Percentiles rank a stretch among this genome's conserved stretches.
These are phyloP conservation scores for Chloropicon primus DNA, from an alignment of 139 green algal species.

Conservation along the genomic window DNA sequence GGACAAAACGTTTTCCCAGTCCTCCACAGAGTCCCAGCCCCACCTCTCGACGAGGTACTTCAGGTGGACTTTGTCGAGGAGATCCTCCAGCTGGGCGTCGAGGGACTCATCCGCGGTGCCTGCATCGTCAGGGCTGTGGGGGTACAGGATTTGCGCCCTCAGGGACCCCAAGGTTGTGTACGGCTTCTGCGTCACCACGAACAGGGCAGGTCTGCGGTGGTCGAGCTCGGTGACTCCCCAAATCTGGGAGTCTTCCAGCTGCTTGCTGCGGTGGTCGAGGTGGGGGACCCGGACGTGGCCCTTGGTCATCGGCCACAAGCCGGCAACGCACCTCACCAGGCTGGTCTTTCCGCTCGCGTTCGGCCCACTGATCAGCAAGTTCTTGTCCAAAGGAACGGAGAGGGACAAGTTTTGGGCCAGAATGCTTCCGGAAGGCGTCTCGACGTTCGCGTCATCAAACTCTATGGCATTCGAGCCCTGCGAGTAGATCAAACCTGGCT, in stretches of 20 bases:
- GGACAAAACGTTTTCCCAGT: constrained; percentile 65
- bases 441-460: constrained; percentile 26
- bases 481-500: background rate
- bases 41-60: constrained; percentile 63
- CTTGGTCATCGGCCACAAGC: constrained; percentile 74
- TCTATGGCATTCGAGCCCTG: constrained; percentile 5
- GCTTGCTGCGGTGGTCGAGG: constrained; percentile 6
- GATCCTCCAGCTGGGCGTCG: constrained; percentile 31
- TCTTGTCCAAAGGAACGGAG: constrained; percentile 32
- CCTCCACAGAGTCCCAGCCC: constrained; percentile 30
- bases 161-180: constrained; percentile 70
- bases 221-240: background rate
- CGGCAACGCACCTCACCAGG: constrained; percentile 44
- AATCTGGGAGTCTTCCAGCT: background rate
- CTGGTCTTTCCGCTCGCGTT: constrained; percentile 80
- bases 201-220: constrained; percentile 26
- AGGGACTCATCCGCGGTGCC: constrained; percentile 10
- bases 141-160: constrained; percentile 82
- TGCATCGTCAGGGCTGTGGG: constrained; percentile 35
- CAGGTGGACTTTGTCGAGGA: constrained; percentile 29
- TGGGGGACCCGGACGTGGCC: constrained; percentile 19
- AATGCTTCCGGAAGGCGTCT: constrained; percentile 29
- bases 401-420: constrained; percentile 37
- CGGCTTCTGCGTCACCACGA: constrained; percentile 75
- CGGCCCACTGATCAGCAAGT: constrained; percentile 70